Base-by-base conservation (phyloP, 495 filamentous ascomycete genomes). In the Hyaloscypha variabilis region DNA sequence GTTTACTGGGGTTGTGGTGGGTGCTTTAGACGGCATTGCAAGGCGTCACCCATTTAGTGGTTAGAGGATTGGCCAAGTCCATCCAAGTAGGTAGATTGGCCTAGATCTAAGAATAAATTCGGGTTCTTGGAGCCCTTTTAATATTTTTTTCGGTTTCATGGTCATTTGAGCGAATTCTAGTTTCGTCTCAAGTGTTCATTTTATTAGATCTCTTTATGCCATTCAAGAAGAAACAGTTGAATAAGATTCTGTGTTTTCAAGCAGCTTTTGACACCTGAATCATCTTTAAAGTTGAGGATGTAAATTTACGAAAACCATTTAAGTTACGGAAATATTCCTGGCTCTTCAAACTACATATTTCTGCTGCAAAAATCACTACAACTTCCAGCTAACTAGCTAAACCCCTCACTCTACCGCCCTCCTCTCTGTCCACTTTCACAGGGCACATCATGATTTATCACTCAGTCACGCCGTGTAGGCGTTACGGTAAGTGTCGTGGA, bases 1-100 rank as follows among this genome's bases (percentile, higher is more conserved):
- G 34, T 3, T 10, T 28, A 24, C 34, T 25, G 26, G 10, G 60
- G 49, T 23, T 29, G 29, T 36, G 60, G 26, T 34, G 8, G 60
- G 17, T 36, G 51, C 29, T 28, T 58, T 19, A 31, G 54, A 24
- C 26, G 30, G 62, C 62, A 64, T 64, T 64, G 30, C 25, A 63
- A 39, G 61, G 61, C 28, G 61, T 55, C 24, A 24, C 4, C 39
- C 28, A 36, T 26, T n/a, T 25, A 49, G 23, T 21, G 24, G 21
- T 46, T 17, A 17, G 19, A 17, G 39, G 13, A 11, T 46, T 23
- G 34, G 28, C 50, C 25, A 29, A 49, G 25, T 60, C 13, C 19
- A 39, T 19, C 23, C 31, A 23, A 49, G 26, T 49, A 28, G 11
- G 25, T 50, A 24, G 26, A 25, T 13, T 46, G 58, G 23, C 14